Conservation (phyloP, 2,329 filamentous ascomycete genomes). For the Ceratocystis papillata region DNA sequence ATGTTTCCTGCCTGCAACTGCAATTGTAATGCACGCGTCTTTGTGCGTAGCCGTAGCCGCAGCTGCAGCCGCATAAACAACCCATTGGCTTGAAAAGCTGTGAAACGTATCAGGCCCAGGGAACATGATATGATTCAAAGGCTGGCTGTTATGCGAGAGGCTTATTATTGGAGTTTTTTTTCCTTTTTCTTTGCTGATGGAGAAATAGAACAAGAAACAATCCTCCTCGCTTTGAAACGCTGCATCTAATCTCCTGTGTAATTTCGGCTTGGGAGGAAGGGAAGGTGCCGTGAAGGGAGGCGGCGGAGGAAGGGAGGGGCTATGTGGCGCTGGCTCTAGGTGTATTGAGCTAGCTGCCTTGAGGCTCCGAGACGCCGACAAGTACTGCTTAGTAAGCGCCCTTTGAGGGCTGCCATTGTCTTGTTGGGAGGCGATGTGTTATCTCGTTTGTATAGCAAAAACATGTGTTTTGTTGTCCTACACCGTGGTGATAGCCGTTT, state of each 20-base stretch:
- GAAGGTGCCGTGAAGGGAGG: not conserved
- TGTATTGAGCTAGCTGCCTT: too few species aligned
- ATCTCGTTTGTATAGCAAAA: too few species aligned
- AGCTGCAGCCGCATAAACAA: constrained; percentile 9
- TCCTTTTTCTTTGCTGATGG: not conserved
- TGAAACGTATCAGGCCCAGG: constrained; percentile 8
- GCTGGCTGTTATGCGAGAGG: not conserved
- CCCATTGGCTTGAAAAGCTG: not conserved
- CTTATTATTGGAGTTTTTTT: not conserved
- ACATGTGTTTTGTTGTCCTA: too few species aligned
- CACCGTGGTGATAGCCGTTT: too few species aligned
- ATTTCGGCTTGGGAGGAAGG: not conserved
- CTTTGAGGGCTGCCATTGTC: too few species aligned
- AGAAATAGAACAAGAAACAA: constrained; percentile 8
- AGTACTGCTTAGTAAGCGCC: too few species aligned
- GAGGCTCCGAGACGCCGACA: too few species aligned
- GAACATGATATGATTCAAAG: not conserved
- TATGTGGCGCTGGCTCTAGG: too few species aligned
- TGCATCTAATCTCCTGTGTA: constrained; percentile 3
- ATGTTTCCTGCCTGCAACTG: not conserved
- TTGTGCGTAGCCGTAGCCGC: not conserved
- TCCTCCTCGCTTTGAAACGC: constrained; percentile 2
- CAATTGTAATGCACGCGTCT: not conserved
- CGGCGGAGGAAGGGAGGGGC: not conserved
- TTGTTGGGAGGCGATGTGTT: too few species aligned